Conservation (phyloP, 78 protist genomes). For the Capsaspora owczarzaki region DNA sequence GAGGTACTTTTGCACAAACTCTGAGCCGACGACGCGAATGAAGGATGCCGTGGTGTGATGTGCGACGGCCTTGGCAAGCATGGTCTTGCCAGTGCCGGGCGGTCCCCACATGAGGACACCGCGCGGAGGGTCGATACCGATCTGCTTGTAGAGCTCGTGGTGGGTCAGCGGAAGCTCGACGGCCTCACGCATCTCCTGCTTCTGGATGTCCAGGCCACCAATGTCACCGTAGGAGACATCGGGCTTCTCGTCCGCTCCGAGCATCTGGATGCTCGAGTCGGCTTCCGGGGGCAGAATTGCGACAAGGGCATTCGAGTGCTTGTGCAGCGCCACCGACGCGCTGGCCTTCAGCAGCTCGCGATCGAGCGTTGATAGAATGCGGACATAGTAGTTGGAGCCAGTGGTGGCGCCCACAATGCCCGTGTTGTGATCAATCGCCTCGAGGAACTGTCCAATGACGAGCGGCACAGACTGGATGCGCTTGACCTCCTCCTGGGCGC, state of each 20-base stretch:
- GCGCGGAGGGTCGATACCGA: constrained; percentile 99
- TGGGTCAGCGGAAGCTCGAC: constrained; percentile 99
- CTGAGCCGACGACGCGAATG: constrained; percentile 93
- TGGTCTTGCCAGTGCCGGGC: constrained; percentile 91
- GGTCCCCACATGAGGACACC: constrained; percentile 99
- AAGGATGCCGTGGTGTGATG: constrained; percentile 98
- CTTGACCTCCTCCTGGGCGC: constrained; percentile 88
- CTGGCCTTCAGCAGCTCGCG: constrained; percentile 98
- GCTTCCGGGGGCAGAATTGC: constrained; percentile 97
- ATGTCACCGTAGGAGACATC: constrained; percentile 82
- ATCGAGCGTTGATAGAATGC: constrained; percentile 94
- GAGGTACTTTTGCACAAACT: constrained; percentile 99
- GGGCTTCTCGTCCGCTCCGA: constrained; percentile 48
- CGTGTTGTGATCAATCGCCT: constrained; percentile 89
- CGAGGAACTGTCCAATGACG: constrained; percentile 97
- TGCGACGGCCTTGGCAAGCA: constrained; percentile 93
- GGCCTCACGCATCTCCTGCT: constrained; percentile 99
- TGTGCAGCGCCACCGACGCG: constrained; percentile 93
- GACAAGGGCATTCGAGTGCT: constrained; percentile 89
- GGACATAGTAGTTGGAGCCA: constrained; percentile 87
- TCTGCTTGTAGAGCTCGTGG: constrained; percentile 84
- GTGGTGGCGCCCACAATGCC: constrained; percentile 90
- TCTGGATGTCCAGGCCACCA: constrained; percentile 98
- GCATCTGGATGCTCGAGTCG: constrained; percentile 86
- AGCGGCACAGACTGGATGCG: constrained; percentile 98